phyloP scores from a whole-genome alignment of 345 rosid species.

The Hypericum androsaemum region DNA sequence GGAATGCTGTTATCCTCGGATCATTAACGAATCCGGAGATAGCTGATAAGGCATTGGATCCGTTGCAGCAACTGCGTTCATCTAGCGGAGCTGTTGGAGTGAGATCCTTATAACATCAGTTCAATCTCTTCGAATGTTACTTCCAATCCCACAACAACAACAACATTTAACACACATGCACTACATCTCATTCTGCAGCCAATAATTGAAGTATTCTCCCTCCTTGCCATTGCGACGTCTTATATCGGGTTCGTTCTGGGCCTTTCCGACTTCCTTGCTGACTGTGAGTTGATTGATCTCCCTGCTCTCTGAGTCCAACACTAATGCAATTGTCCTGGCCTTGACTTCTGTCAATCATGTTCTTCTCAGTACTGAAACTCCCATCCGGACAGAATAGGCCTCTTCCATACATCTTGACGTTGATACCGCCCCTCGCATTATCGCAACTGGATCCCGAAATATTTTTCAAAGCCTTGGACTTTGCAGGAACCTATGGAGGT shows the following conservation, averaged over 20 bases:
- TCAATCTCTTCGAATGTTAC: constrained; percentile 1
- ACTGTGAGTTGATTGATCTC: constrained; percentile 41
- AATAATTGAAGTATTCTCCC: constrained; percentile 67
- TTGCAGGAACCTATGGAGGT: constrained; percentile 98
- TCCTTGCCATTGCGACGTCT: constrained; percentile 84
- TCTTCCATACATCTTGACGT: constrained; percentile 54
- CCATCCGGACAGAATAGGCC: constrained; percentile 53
- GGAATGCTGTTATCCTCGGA: constrained; percentile 84
- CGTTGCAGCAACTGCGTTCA: constrained; percentile 62
- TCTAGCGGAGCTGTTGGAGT: constrained; percentile 65
- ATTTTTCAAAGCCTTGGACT: constrained; percentile 87
- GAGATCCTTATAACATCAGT: constrained; percentile 21
- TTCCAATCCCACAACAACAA: constrained; percentile 2
- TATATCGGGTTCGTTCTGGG: constrained; percentile 82
- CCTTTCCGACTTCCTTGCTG: constrained; percentile 81
- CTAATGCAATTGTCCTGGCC: neutral
- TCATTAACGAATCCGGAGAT: constrained; percentile 39
- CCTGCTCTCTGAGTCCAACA: neutral
- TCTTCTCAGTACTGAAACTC: constrained; percentile 54
- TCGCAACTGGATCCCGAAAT: constrained; percentile 80
- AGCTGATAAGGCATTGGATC: constrained; percentile 48
- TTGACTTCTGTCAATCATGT: neutral
- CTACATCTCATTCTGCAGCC: constrained; percentile 40
- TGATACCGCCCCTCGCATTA: constrained; percentile 65
- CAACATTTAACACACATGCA: no score